Evolutionary conservation across 2,329 filamentous ascomycete species (phyloP).

Genomic region (Calycina marina): DNA sequence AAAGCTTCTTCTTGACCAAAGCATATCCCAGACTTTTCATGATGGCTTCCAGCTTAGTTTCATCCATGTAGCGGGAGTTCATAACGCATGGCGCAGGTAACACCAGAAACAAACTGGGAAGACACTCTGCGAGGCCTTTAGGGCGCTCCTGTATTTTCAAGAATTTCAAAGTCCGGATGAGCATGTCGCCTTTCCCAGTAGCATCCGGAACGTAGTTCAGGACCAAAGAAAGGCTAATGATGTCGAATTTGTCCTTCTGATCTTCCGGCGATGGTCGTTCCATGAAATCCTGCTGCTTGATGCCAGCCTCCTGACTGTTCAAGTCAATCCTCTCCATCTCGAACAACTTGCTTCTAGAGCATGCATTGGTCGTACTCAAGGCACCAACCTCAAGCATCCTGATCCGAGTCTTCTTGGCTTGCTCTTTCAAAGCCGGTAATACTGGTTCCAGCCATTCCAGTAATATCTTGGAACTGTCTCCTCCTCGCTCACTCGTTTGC

Average conservation of each 20-base stretch:
- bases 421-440: slow-evolving; percentile 15
- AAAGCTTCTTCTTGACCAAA: slow-evolving; percentile 52
- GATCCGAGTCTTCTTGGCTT: slow-evolving; percentile 24
- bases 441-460: slow-evolving; percentile 43
- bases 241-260: slow-evolving; percentile 57
- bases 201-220: slow-evolving; percentile 86
- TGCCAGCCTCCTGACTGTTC: slow-evolving; percentile 69
- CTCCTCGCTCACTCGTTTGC: slow-evolving; percentile 49
- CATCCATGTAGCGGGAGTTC: slow-evolving; percentile 83
- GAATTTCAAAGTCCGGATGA: slow-evolving; percentile 60
- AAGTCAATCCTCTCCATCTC: slow-evolving; percentile 76
- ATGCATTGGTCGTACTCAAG: slow-evolving; percentile 71
- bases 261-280: slow-evolving; percentile 55
- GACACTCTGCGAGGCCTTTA: slow-evolving; percentile 22
- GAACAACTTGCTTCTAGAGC: slow-evolving; percentile 57
- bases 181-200: slow-evolving; percentile 65
- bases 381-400: slow-evolving; percentile 81
- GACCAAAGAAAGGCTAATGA: slow-evolving; percentile 83
- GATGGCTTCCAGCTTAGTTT: slow-evolving; percentile 51
- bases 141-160: slow-evolving; percentile 29
- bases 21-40: slow-evolving; percentile 66
- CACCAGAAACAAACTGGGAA: slow-evolving; percentile 74
- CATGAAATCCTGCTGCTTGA: slow-evolving; percentile 91
- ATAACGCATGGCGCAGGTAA: slow-evolving; percentile 74
- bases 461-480: slow-evolving; percentile 49